Evolutionary conservation across 352 stramenopile genomes (phyloP).

Genomic region (Blastocystis sp.): DNA sequence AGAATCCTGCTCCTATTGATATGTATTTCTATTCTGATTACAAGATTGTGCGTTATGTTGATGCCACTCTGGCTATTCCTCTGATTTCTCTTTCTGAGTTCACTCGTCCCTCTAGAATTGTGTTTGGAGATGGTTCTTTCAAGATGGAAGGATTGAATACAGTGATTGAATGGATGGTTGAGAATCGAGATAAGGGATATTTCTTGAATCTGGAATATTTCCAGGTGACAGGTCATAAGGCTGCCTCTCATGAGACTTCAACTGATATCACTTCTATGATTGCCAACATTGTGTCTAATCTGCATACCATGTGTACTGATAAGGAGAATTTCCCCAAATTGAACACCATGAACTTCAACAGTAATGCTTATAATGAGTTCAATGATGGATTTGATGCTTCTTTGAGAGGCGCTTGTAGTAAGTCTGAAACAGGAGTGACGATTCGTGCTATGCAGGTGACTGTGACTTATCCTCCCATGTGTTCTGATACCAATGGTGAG

Average conservation of each 20-base stretch:
- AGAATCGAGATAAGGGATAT: too few species aligned
- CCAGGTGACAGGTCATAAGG: background rate
- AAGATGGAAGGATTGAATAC: too few species aligned
- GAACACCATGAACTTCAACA: background rate
- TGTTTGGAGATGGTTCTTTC: background rate
- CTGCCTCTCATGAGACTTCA: background rate
- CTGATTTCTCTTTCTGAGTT: background rate
- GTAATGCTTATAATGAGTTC: constrained; percentile 37
- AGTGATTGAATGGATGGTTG: too few species aligned
- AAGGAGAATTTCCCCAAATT: constrained; percentile 1
- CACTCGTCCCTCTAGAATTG: constrained; percentile 15
- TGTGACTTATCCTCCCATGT: too few species aligned
- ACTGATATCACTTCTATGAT: background rate
- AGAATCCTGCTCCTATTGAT: constrained; percentile 43
- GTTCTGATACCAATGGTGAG: too few species aligned
- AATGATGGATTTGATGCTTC: too few species aligned
- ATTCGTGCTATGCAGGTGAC: too few species aligned
- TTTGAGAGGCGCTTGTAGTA: too few species aligned
- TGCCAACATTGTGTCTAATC: constrained; percentile 1
- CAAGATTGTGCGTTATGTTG: background rate
- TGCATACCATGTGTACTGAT: background rate
- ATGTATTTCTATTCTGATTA: constrained; percentile 2
- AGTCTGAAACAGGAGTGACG: too few species aligned
- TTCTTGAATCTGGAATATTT: too few species aligned
- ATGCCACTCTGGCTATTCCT: background rate